A percentile compares a stretch with the other conserved stretches of the same genome.
These are phyloP conservation scores for Herpetomonas tarakana DNA, from an alignment of 208 protist species.

Conservation along the genomic window DNA sequence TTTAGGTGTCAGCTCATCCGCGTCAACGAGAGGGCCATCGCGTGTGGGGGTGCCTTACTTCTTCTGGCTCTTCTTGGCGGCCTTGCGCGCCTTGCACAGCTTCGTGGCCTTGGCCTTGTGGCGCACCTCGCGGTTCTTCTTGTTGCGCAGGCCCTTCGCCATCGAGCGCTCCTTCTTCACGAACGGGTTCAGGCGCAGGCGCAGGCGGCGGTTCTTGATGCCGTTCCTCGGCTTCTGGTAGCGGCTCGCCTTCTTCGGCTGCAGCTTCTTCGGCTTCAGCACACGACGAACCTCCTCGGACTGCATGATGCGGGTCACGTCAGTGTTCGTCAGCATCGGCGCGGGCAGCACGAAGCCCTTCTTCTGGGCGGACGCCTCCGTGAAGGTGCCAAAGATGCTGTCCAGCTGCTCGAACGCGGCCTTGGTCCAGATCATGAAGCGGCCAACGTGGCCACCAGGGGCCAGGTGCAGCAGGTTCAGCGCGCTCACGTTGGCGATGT, in stretches of 20 bases:
- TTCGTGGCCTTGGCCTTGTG: slow-evolving; percentile 32
- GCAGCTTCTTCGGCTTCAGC: slow-evolving; percentile 76
- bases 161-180: slow-evolving; percentile 51
- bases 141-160: slow-evolving; percentile 52
- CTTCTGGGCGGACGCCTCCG: slow-evolving; percentile 84
- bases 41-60: slow-evolving; percentile 41
- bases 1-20: too few species aligned
- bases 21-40: too few species aligned
- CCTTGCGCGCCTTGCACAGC: slow-evolving; percentile 57
- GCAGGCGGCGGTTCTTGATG: slow-evolving; percentile 79
- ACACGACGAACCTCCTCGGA: slow-evolving; percentile 77
- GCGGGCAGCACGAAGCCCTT: slow-evolving; percentile 67
- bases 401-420: slow-evolving; percentile 97
- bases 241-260: slow-evolving; percentile 50
- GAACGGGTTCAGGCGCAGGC: slow-evolving; percentile 76
- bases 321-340: slow-evolving; percentile 70
- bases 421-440: slow-evolving; percentile 99
- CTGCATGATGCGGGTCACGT: slow-evolving; percentile 82
- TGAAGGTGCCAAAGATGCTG: slow-evolving; percentile 94
- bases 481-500: slow-evolving; percentile 89
- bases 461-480: slow-evolving; percentile 99
- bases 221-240: slow-evolving; percentile 56
- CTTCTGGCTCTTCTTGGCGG: slow-evolving; percentile 23
- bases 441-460: slow-evolving; percentile 98
- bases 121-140: slow-evolving; percentile 45